Percentiles rank a stretch among this genome's conserved stretches.
These are phyloP conservation scores for Rhizopogon roseolus DNA, from an alignment of 768 basidiomycete genomes.

Conservation along the genomic window DNA sequence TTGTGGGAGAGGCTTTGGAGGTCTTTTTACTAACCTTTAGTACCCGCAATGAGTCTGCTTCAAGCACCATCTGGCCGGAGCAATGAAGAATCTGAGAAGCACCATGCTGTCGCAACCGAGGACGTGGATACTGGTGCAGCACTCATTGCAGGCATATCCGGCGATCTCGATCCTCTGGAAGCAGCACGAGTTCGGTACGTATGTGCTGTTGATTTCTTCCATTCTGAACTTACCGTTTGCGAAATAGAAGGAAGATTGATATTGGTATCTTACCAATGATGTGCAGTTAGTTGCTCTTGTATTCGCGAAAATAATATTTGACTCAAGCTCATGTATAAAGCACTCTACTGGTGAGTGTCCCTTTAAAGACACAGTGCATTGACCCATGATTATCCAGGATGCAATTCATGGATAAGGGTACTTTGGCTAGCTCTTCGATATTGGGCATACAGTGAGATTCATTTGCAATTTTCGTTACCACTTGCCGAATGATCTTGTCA, in stretches of 20 bases:
- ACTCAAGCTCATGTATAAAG: conserved; percentile 22
- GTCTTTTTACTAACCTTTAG: too few species aligned
- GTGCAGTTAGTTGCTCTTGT: conserved; percentile 47
- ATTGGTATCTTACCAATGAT: conserved; percentile 63
- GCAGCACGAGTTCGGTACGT: conserved; percentile 46
- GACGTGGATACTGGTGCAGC: conserved; percentile 62
- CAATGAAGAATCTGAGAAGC: background rate
- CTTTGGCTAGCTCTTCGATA: conserved; percentile 62
- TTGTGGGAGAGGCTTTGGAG: too few species aligned
- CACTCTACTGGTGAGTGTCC: conserved; percentile 46
- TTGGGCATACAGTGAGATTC: conserved; percentile 58
- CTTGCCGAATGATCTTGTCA: conserved; percentile 18
- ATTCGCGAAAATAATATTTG: background rate
- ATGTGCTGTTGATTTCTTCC: conserved; percentile 1
- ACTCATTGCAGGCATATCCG: conserved; percentile 41
- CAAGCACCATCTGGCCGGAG: too few species aligned
- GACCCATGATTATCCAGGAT: conserved; percentile 37
- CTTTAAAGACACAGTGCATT: background rate
- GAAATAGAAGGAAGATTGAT: conserved; percentile 55
- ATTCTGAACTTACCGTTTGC: background rate
- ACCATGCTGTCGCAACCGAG: conserved; percentile 33
- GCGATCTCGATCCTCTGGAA: conserved; percentile 47
- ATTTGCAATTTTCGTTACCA: background rate
- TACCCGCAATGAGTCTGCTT: too few species aligned
- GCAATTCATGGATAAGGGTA: conserved; percentile 77